phyloP scores from a whole-genome alignment of 2,329 filamentous ascomycete genomes.

The Colletotrichum musae region DNA sequence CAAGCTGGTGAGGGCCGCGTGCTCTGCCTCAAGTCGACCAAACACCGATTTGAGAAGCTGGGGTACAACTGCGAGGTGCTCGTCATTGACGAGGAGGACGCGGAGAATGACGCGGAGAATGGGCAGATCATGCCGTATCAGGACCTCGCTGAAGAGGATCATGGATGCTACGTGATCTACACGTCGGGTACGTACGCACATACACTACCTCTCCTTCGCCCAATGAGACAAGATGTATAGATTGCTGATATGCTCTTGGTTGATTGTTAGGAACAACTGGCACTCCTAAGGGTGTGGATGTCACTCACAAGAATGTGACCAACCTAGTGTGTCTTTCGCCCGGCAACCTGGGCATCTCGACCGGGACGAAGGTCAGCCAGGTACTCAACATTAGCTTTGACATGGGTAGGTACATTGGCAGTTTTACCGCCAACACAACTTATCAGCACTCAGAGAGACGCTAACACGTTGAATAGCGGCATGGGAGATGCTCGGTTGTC shows the following conservation, averaged over 20 bases:
- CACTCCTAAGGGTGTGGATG: slow-evolving; percentile 71
- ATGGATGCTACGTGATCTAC: slow-evolving; percentile 66
- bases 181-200: slow-evolving; percentile 61
- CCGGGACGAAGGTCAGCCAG: slow-evolving; percentile 67
- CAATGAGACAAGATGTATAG: background rate
- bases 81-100: slow-evolving; percentile 29
- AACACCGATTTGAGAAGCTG: slow-evolving; percentile 24
- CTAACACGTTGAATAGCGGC: slow-evolving; percentile 57
- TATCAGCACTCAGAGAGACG: too few species aligned
- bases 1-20: slow-evolving; percentile 61
- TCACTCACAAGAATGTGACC: slow-evolving; percentile 58
- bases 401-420: slow-evolving; percentile 63
- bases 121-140: slow-evolving; percentile 25
- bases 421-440: background rate
- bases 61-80: background rate
- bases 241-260: background rate
- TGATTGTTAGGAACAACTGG: slow-evolving; percentile 61
- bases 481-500: slow-evolving; percentile 68
- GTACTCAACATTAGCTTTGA: slow-evolving; percentile 73
- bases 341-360: slow-evolving; percentile 61
- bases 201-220: too few species aligned
- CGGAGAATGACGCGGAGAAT: slow-evolving; percentile 9
- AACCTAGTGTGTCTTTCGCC: slow-evolving; percentile 24
- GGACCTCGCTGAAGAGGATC: slow-evolving; percentile 52
- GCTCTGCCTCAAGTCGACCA: slow-evolving; percentile 58